Conservation (phyloP, 2,329 filamentous ascomycete species). For the Clonostachys rosea region DNA sequence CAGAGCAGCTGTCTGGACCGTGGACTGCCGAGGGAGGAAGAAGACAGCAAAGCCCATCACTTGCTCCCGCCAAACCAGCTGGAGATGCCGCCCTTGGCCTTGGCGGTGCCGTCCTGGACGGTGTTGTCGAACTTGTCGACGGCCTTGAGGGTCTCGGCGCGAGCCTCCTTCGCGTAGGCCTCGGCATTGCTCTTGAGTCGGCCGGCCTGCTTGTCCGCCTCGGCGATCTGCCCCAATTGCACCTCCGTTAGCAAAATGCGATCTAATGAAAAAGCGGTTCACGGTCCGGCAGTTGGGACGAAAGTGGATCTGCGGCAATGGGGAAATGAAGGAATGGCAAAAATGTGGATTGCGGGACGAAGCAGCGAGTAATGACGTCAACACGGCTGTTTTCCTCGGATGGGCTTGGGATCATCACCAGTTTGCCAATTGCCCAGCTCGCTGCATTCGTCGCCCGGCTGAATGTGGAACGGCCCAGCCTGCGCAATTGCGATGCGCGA, state of each 20-base stretch:
- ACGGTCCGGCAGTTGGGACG: no score
- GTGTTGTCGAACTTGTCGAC: conserved; percentile 80
- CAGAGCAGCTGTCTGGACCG: no score
- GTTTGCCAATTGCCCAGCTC: no score
- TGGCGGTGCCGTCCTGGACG: conserved; percentile 70
- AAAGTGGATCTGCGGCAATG: no score
- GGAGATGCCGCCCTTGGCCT: conserved; percentile 80
- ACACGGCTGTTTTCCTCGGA: no score
- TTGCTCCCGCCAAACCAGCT: conserved; percentile 73
- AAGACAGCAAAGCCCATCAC: conserved; percentile 5
- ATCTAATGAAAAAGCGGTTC: background rate
- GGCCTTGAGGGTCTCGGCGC: conserved; percentile 63
- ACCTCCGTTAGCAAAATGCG: background rate
- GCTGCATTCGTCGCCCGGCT: background rate
- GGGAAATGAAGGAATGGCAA: background rate
- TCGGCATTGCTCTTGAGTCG: conserved; percentile 58
- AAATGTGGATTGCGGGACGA: background rate
- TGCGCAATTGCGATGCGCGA: background rate
- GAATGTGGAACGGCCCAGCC: background rate
- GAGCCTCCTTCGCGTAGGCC: conserved; percentile 55
- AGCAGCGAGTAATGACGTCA: background rate
- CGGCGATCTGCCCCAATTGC: conserved; percentile 23
- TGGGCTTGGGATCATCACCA: no score
- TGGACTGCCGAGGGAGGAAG: background rate
- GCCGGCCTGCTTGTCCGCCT: conserved; percentile 58